phyloP scores from a whole-genome alignment of 805 yeast genomes.

The Myxozyma monticola region DNA sequence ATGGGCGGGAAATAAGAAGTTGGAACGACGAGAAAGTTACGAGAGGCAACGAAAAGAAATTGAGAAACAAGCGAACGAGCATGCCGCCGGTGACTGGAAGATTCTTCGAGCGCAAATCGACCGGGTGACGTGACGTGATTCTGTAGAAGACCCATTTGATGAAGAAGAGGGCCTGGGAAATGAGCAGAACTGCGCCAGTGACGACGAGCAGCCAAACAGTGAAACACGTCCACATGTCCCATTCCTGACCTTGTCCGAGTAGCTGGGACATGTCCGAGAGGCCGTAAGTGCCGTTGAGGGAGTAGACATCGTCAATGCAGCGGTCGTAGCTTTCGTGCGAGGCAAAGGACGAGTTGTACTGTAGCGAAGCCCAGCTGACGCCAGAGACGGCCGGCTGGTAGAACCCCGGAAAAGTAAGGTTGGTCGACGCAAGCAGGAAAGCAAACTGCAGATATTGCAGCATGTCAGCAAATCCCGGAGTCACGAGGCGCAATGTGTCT shows the following conservation, averaged over 20 bases:
- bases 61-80: conserved; percentile 33
- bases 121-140: conserved; percentile 20
- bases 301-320: conserved; percentile 20
- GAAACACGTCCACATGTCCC: conserved; percentile 41
- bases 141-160: conserved; percentile 19
- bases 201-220: conserved; percentile 38
- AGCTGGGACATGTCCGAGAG: conserved; percentile 10
- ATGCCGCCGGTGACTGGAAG: conserved; percentile 36
- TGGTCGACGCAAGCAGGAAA: conserved; percentile 55
- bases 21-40: conserved; percentile 37
- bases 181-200: conserved; percentile 25
- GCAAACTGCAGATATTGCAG: conserved; percentile 60
- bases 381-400: conserved; percentile 55
- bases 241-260: conserved; percentile 30
- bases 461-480: conserved; percentile 53
- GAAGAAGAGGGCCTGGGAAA: conserved; percentile 22
- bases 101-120: conserved; percentile 32
- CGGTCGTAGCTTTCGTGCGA: conserved; percentile 10
- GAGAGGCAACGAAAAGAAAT: conserved; percentile 36
- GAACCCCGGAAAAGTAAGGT: conserved; percentile 60
- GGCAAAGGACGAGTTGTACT: conserved; percentile 36
- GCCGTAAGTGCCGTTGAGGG: conserved; percentile 26
- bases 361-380: conserved; percentile 57
- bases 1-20: conserved; percentile 31
- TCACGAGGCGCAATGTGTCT: conserved; percentile 52